Base-by-base conservation (phyloP, 2,329 filamentous ascomycete species). In the Reticulascus tulasneorum region DNA sequence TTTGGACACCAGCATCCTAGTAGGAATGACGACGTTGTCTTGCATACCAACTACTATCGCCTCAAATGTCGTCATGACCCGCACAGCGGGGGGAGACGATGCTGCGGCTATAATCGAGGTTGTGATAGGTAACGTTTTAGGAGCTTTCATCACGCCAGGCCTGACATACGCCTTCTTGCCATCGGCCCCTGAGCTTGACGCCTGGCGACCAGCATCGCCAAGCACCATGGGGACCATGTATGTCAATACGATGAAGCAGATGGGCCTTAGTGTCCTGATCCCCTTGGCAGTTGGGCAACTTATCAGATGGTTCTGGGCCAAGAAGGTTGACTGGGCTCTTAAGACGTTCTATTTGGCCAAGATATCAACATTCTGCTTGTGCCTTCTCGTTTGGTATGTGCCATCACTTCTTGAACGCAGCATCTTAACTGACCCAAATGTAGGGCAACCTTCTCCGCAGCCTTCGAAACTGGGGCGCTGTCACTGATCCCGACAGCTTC, bases 1-100 rank as follows among this genome's bases (percentile, higher is more conserved):
- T 16, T 79, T 86, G 51, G 78, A 84, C 36, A 66, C 75, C 0
- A 77, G 78, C 38, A 67, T 87, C 25, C 61, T 87, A 20, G 73
- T 84, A 4, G 83, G 84, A 9, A 76, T 86, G 54, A 69, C 86
- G 4, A 75, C 83, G 24, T 69, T 79, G 2, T 73, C 77, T n/a
- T 82, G 76, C 50, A 75, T 84, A 5, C 82, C 83, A 2, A 87
- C 83, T 0, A 86, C 83, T 1, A 83, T 86, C 49, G 75, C 79
- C 7, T 84, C 78, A 29, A 86, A 86, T 53, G 79, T 85, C 7
- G 79, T 86, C 25, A 86, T 86, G 81, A 86, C 83, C 6, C 65
- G 80, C 18, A 69, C 77, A 24, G 77, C 83, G 0, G 77, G 81
- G 23, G 83, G 83, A 6, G 84, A 86, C 47, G 75, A 79, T 40